phyloP scores from a whole-genome alignment of 495 filamentous ascomycete genomes.

The Choiromyces venosus region DNA sequence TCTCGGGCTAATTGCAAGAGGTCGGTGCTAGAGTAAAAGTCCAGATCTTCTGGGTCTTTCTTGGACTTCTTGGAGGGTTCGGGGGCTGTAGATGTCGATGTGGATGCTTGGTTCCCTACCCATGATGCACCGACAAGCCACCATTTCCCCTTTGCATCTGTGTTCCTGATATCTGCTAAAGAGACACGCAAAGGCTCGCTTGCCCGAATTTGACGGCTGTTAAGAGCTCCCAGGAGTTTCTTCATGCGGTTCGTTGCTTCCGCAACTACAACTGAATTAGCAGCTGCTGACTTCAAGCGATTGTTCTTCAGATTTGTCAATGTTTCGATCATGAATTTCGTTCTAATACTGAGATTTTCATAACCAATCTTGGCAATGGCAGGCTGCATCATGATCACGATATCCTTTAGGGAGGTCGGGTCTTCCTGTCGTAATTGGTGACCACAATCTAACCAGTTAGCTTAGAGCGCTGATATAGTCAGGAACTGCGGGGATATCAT shows the following conservation, averaged over 20 bases:
- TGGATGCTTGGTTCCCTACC: constrained; percentile 48
- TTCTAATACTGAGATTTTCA: constrained; percentile 71
- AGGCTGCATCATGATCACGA: constrained; percentile 71
- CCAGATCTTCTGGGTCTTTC: constrained; percentile 43
- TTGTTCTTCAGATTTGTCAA: constrained; percentile 95
- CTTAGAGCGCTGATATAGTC: background rate
- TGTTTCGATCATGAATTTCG: constrained; percentile 96
- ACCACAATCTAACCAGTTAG: constrained; percentile 53
- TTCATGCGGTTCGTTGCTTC: constrained; percentile 82
- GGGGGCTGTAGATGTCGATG: background rate
- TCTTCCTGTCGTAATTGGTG: constrained; percentile 84
- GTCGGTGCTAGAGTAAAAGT: constrained; percentile 56
- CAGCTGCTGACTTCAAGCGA: constrained; percentile 66
- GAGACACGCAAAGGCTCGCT: constrained; percentile 77
- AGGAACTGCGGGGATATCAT: constrained; percentile 4
- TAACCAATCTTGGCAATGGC: constrained; percentile 57
- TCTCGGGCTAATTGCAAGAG: constrained; percentile 68
- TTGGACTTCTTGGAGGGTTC: constrained; percentile 27
- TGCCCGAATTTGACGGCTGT: constrained; percentile 60
- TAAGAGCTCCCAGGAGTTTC: constrained; percentile 70
- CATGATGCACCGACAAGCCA: constrained; percentile 95
- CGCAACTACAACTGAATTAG: constrained; percentile 57
- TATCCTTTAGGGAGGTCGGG: constrained; percentile 82
- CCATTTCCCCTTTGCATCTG: constrained; percentile 89
- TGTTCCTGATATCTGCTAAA: constrained; percentile 71